Percentiles rank a stretch among this genome's conserved stretches.
These are phyloP conservation scores for Vinca major DNA, from an alignment of 305 asterid species.

Conservation along the genomic window DNA sequence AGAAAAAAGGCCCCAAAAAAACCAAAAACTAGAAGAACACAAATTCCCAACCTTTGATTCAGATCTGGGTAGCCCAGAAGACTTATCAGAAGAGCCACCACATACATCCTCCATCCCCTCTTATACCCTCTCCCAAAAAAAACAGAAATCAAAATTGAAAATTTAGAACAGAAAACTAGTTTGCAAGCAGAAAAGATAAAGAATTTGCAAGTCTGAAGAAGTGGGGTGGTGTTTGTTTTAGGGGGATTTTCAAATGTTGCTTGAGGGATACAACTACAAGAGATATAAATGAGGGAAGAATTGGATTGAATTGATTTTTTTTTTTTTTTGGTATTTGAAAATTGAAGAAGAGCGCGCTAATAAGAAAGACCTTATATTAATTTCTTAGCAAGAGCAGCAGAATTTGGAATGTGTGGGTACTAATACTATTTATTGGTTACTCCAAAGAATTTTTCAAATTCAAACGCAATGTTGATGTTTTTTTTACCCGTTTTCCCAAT, in stretches of 20 bases:
- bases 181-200: background rate
- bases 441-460: slow-evolving; percentile 36
- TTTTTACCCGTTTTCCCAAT: background rate
- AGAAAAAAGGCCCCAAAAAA: slow-evolving; percentile 3
- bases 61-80: slow-evolving; percentile 37
- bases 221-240: background rate
- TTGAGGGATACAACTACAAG: background rate
- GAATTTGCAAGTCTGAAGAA: background rate
- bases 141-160: slow-evolving; percentile 23
- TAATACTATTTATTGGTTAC: background rate
- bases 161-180: slow-evolving; percentile 8
- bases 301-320: background rate
- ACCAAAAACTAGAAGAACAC: background rate
- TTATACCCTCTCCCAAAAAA: background rate
- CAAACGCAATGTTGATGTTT: slow-evolving; percentile 29
- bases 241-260: background rate
- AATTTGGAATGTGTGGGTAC: slow-evolving; percentile 2
- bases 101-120: slow-evolving; percentile 34
- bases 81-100: slow-evolving; percentile 22
- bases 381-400: background rate
- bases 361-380: background rate
- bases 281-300: background rate
- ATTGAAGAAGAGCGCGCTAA: slow-evolving; percentile 44
- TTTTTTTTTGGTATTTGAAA: slow-evolving; percentile 38
- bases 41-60: slow-evolving; percentile 41